Evolutionary conservation across 805 yeast genomes (phyloP).

Genomic region (Candida nitratophila): DNA sequence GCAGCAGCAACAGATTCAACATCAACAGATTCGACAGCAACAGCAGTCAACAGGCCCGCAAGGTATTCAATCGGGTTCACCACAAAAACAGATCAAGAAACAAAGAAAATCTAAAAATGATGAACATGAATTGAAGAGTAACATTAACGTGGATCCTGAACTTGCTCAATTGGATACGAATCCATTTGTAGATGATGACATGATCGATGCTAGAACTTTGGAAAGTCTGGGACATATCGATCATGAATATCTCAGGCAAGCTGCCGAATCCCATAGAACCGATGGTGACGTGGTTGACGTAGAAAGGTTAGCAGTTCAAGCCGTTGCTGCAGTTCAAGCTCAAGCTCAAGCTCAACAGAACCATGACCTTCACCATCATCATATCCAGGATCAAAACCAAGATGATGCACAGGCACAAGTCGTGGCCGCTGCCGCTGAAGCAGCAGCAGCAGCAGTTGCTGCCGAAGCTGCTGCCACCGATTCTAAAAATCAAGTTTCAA

Average conservation of each 20-base stretch:
- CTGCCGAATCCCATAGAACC: conserved; percentile 14
- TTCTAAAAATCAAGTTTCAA: too few species aligned
- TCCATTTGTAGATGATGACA: conserved; percentile 59
- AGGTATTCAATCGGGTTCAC: too few species aligned
- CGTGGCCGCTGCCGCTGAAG: conserved; percentile 15
- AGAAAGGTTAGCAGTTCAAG: conserved; percentile 24
- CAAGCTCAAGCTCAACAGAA: neutral
- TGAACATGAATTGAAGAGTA: conserved; percentile 4
- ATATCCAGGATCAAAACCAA: neutral
- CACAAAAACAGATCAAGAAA: neutral
- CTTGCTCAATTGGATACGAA: conserved; percentile 40
- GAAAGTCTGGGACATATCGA: conserved; percentile 35
- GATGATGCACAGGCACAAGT: conserved; percentile 8
- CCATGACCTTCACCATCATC: too few species aligned
- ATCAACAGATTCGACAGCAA: neutral
- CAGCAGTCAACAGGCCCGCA: too few species aligned
- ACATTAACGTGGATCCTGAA: conserved; percentile 49
- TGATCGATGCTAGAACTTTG: conserved; percentile 59
- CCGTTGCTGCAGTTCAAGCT: conserved; percentile 9
- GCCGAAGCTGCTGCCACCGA: neutral
- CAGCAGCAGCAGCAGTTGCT: conserved; percentile 9
- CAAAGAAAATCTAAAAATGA: conserved; percentile 1
- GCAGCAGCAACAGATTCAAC: neutral
- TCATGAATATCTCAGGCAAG: conserved; percentile 23
- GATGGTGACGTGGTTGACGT: conserved; percentile 19